phyloP scores from a whole-genome alignment of 352 stramenopile species.

The Globisporangium spiculum region DNA sequence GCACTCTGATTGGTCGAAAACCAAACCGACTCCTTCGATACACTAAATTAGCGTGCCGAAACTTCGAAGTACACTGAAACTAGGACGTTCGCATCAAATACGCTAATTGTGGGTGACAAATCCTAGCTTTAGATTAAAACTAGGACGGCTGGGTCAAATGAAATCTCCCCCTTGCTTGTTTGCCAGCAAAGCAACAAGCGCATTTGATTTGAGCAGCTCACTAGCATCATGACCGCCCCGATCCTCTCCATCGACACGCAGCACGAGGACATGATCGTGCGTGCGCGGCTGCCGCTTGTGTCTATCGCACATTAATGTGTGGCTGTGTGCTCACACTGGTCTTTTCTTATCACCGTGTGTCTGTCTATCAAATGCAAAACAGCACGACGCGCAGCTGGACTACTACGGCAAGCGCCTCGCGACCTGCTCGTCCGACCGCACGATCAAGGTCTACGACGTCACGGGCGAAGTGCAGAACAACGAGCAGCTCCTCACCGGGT shows the following conservation, averaged over 20 bases:
- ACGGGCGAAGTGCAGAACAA: constrained; percentile 89
- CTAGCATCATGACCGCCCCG: constrained; percentile 66
- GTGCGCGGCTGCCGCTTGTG: neutral
- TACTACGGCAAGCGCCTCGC: constrained; percentile 99
- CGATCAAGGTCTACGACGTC: constrained; percentile 97
- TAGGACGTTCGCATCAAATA: too few relatives aligned
- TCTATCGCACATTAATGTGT: too few relatives aligned
- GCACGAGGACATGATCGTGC: constrained; percentile 97
- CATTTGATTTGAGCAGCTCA: constrained; percentile 6
- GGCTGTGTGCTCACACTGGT: neutral
- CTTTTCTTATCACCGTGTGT: constrained; percentile 17
- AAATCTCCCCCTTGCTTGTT: constrained; percentile 10
- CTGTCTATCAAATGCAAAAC: constrained; percentile 5
- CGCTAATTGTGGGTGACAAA: too few relatives aligned
- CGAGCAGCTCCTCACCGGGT: constrained; percentile 84
- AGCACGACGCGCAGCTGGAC: constrained; percentile 98
- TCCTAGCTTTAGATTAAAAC: constrained; percentile 5
- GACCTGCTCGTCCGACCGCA: constrained; percentile 97
- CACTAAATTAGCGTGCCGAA: neutral
- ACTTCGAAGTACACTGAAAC: too few relatives aligned
- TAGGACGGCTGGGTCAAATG: neutral
- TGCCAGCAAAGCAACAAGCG: constrained; percentile 28
- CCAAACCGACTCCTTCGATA: neutral
- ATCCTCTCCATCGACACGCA: constrained; percentile 95
- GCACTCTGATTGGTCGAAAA: constrained; percentile 22